Conservation (phyloP, 305 asterid species). For the Salvia sclarea region DNA sequence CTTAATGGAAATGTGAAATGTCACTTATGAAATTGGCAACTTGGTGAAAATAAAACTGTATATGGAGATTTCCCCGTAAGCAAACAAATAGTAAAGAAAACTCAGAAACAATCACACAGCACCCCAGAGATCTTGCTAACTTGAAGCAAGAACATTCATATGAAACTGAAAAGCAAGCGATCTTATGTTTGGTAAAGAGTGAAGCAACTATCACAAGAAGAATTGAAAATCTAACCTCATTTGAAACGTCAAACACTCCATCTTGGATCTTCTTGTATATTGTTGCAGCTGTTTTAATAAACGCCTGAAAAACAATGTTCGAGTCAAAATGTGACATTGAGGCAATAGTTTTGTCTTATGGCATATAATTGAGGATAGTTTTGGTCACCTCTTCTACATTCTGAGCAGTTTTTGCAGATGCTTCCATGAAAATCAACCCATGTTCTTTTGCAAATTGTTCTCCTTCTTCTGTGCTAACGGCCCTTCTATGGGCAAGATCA, state of each 20-base stretch:
- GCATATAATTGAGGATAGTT: conserved; percentile 10
- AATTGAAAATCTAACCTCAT: conserved; percentile 45
- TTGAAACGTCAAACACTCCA: conserved; percentile 58
- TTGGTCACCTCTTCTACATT: conserved; percentile 61
- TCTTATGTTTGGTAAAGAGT: conserved; percentile 16
- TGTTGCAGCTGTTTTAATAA: conserved; percentile 54
- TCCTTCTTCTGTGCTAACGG: conserved; percentile 70
- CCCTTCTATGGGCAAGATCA: conserved; percentile 63
- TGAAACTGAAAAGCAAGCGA: neutral
- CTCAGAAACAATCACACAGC: conserved; percentile 1
- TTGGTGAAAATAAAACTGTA: neutral
- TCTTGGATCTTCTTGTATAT: conserved; percentile 57
- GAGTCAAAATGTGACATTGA: neutral
- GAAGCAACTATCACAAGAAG: conserved; percentile 13
- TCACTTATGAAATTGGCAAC: neutral
- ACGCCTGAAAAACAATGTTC: conserved; percentile 52
- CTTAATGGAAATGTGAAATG: neutral
- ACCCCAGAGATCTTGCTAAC: conserved; percentile 1
- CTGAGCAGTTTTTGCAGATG: conserved; percentile 71
- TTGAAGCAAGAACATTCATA: conserved; percentile 5
- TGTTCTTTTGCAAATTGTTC: conserved; percentile 60
- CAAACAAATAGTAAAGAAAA: neutral
- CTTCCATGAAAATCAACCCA: conserved; percentile 70
- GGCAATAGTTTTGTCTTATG: neutral
- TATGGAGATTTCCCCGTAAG: neutral